Percentiles rank a stretch among this genome's conserved stretches.
Evolutionary conservation across 192 early-diverging fungal genomes (phyloP).

Genomic region (Linnemannia exigua): DNA sequence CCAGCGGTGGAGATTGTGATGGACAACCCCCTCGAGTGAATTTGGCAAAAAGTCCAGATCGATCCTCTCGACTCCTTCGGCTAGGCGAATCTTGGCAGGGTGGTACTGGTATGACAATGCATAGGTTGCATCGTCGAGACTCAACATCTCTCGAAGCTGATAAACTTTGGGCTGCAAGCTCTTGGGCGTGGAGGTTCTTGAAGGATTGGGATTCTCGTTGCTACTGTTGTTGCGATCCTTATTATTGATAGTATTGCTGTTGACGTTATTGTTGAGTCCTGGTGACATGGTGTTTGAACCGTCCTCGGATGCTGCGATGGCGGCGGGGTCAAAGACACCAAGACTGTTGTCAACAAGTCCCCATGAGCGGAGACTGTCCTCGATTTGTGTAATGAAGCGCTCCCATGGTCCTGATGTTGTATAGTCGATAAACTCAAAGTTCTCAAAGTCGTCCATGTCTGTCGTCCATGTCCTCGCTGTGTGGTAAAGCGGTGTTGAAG

Average conservation of each 20-base stretch:
- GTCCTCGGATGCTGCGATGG: background rate
- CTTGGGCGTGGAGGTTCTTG: background rate
- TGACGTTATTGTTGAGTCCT: background rate
- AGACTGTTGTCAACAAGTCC: slow-evolving; percentile 63
- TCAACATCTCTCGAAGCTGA: slow-evolving; percentile 54
- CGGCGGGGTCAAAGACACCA: slow-evolving; percentile 63
- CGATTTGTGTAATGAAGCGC: slow-evolving; percentile 73
- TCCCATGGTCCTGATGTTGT: slow-evolving; percentile 82
- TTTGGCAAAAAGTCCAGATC: slow-evolving; percentile 47
- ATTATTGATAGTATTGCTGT: background rate
- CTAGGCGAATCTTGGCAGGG: slow-evolving; percentile 38
- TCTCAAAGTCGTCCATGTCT: slow-evolving; percentile 71
- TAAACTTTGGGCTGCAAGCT: background rate
- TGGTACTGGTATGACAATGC: slow-evolving; percentile 60
- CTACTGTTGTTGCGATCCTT: background rate
- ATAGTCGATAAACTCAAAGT: slow-evolving; percentile 84
- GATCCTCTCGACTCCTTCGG: slow-evolving; percentile 29
- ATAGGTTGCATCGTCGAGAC: slow-evolving; percentile 59
- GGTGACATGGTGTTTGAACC: background rate
- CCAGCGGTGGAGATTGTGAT: slow-evolving; percentile 79
- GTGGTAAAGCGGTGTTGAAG: no score
- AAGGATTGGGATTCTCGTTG: background rate
- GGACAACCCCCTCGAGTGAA: slow-evolving; percentile 21
- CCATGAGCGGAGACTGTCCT: slow-evolving; percentile 71
- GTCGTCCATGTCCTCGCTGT: background rate